Percentiles rank a stretch among this genome's conserved stretches.
Evolutionary conservation across 495 filamentous ascomycete species (phyloP).

Genomic region (Xylaria scruposa): DNA sequence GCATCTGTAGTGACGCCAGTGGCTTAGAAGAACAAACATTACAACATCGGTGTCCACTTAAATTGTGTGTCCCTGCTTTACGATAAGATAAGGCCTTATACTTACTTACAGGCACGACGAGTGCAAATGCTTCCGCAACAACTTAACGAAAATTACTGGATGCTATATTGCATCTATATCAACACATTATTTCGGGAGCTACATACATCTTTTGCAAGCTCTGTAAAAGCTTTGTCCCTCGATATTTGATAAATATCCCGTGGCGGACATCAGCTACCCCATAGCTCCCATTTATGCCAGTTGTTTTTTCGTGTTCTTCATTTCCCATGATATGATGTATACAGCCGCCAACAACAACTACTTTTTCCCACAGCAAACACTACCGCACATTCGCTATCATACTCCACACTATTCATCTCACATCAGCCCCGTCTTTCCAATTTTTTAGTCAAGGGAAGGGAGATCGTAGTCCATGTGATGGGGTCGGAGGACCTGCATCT

Average conservation of each 20-base stretch:
- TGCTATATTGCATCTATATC: constrained; percentile 14
- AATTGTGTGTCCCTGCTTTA: background rate
- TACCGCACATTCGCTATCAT: background rate
- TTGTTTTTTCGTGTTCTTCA: constrained; percentile 6
- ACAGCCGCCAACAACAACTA: constrained; percentile 8
- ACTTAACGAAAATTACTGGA: background rate
- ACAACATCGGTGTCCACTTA: constrained; percentile 13
- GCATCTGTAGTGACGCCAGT: background rate
- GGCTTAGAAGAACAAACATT: background rate
- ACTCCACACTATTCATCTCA: background rate
- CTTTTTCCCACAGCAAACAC: constrained; percentile 18
- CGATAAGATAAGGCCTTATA: constrained; percentile 16
- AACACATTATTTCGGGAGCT: constrained; percentile 4
- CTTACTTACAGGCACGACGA: background rate
- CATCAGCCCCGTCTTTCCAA: constrained; percentile 9
- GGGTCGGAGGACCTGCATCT: constrained; percentile 26
- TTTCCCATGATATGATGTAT: constrained; percentile 25
- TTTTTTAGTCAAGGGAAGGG: constrained; percentile 38
- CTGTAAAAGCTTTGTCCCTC: constrained; percentile 23
- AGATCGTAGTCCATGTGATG: constrained; percentile 31
- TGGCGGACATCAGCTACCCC: constrained; percentile 1
- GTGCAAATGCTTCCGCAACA: background rate
- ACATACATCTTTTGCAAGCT: constrained; percentile 20
- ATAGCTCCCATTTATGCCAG: constrained; percentile 17
- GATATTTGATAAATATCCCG: constrained; percentile 25